Base-by-base conservation (phyloP, 192 early-diverging fungal genomes). In the Funneliformis mosseae region DNA sequence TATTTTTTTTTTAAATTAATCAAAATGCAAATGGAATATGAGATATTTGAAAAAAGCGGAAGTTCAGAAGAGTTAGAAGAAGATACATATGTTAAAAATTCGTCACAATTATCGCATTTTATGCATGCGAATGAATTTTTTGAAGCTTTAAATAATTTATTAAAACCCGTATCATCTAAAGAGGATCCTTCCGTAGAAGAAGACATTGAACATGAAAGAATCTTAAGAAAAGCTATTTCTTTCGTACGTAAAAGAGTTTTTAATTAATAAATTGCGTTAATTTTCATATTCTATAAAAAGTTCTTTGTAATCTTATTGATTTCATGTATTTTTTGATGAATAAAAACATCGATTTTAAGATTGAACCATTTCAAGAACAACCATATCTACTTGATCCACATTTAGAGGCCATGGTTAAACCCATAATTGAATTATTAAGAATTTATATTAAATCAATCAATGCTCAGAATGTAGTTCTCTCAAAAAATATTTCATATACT, bases 301-400 rank as follows among this genome's bases (percentile, higher is more conserved):
- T 21, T 27, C 46, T 55, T 55, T 23, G 28, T 59, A 39, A 60
- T 25, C 38, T 28, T 33, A 33, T 16, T 28, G 4, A 75, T 74
- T n/a, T 25, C 28, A 38, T 43, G 23, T 48, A 16, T 14, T 76
- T 42, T 76, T 61, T 33, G 33, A n/a, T n/a, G 33, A 33, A 33
- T 33, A 33, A 33, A 33, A 33, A 33, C 33, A 2, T 33, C 33
- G 25, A 64, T 43, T 33, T 39, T 0, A 75, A 91, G 89, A 74
- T 92, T 62, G 84, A 82, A 61, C 60, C 76, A 42, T 95, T 94
- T 77, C 95, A 96, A 83, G 94, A 95, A 84, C 89, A 92, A 78
- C 89, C 95, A 12, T 90, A 90, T 71, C 72, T 96, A 4, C 88
- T 96, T 10, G 95, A 96, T 74, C 89, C 91, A n/a, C 86, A 87